phyloP scores from a whole-genome alignment of 2,329 filamentous ascomycete genomes.

The Trichophyton equinum region DNA sequence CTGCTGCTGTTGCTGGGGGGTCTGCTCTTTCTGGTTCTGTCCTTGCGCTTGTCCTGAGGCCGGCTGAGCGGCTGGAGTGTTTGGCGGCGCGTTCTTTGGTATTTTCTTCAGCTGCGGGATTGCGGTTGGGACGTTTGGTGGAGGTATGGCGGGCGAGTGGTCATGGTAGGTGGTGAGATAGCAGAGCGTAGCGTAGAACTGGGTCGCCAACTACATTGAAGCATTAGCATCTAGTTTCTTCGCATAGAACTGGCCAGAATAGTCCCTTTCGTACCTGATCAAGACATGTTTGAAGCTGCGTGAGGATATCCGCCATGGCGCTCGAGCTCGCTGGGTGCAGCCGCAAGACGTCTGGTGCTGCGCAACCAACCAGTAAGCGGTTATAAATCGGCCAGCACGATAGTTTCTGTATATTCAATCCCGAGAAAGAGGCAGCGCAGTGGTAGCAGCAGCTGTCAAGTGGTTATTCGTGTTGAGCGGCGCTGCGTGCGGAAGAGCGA shows the following conservation, averaged over 20 bases:
- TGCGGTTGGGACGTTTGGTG: constrained; percentile 21
- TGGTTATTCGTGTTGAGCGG: background rate
- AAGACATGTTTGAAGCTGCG: constrained; percentile 39
- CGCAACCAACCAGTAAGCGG: background rate
- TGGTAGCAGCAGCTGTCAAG: background rate
- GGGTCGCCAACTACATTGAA: constrained; percentile 32
- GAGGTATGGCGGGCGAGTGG: constrained; percentile 28
- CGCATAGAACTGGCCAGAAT: background rate
- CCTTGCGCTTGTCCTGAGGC: constrained; percentile 13
- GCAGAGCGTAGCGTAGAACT: constrained; percentile 40
- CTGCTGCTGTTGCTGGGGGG: constrained; percentile 1
- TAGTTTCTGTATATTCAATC: background rate
- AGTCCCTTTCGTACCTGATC: constrained; percentile 28
- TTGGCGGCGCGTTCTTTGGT: constrained; percentile 28
- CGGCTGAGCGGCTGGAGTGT: constrained; percentile 5
- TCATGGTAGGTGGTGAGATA: constrained; percentile 38
- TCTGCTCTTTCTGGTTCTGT: constrained; percentile 9
- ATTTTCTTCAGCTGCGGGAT: constrained; percentile 31
- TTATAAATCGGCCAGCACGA: background rate
- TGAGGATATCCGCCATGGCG: constrained; percentile 36
- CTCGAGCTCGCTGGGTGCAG: background rate
- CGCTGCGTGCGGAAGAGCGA: background rate
- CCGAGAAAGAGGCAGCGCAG: no score
- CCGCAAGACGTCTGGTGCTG: background rate
- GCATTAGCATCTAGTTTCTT: background rate